Evolutionary conservation across 2,329 filamentous ascomycete species (phyloP), one percentile per base, ranked within the genome.

Genomic region (Mariannaea sp.): DNA sequence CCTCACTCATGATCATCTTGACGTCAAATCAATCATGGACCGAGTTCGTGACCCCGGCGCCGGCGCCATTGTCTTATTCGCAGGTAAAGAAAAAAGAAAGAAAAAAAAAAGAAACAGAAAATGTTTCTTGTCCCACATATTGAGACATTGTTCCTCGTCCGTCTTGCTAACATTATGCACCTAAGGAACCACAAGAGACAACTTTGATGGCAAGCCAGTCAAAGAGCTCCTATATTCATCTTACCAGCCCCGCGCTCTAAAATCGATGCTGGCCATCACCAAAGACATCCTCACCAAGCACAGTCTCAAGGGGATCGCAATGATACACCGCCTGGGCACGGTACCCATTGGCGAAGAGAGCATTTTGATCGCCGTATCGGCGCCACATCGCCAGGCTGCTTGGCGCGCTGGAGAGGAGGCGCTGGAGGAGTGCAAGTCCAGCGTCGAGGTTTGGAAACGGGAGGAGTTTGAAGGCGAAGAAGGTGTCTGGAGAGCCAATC

Each of bases 341-440:
- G 93, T 97, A 13, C 90, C 90, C 3, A 87, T 97, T 49, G 88
- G 86, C n/a, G 90, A 97, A 73, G 92, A 97, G 75, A 96, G 90
- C 69, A 93, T 99, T 56, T 75, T 95, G 49, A 92, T 97, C 64
- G 89, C 90, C 1, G 89, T 97, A 4, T 92, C 89, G 36, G 82
- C 90, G 22, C 85, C 89, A 29, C 94, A 97, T 75, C 80, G 94
- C 7, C 83, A 88, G 63, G 89, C 88, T 12, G 92, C 90, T 5
- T 99, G 93, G 93, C 76, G 77, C 64, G 93, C 89, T 0, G 93
- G 90, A 0, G 93, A 97, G 75, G 90, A 95, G 74, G 89, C 92
- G 27, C 75, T 97, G 53, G 93, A 97, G 75, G 77, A 84, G 69
- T 91, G 90, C 68, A 99, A 97, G 76, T 83, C 82, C 49, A 85